Evolutionary conservation across 306 rosid species (phyloP).

Genomic region (Ammopiptanthus mongolicus): DNA sequence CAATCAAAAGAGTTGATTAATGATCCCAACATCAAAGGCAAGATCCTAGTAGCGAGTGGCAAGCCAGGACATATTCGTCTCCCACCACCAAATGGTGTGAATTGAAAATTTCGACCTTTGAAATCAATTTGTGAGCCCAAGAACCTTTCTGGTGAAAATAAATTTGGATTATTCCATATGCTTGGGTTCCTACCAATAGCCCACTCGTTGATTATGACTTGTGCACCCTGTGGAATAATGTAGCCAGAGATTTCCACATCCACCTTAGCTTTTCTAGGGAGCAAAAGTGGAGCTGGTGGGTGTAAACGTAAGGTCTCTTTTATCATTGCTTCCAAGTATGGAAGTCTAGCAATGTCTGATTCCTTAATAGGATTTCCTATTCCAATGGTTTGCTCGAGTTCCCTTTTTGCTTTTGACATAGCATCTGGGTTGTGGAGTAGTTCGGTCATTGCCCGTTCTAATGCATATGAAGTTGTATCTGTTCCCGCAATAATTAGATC

Average conservation of each 20-base stretch:
- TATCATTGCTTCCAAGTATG: conserved; percentile 21
- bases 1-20: conserved; percentile 14
- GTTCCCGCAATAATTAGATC: conserved; percentile 29
- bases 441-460: conserved; percentile 6
- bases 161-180: conserved; percentile 6
- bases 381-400: conserved; percentile 13
- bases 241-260: background rate
- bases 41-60: conserved; percentile 5
- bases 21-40: conserved; percentile 20
- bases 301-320: conserved; percentile 17
- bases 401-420: conserved; percentile 17
- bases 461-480: conserved; percentile 1
- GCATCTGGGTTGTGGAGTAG: background rate
- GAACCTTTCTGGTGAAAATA: conserved; percentile 14
- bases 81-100: conserved; percentile 27
- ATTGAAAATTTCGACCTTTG: conserved; percentile 2
- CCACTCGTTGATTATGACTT: conserved; percentile 13
- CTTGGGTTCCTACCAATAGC: conserved; percentile 15
- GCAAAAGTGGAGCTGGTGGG: conserved; percentile 24
- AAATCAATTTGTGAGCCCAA: conserved; percentile 14
- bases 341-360: conserved; percentile 9
- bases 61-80: conserved; percentile 18
- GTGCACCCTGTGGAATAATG: conserved; percentile 15
- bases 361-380: conserved; percentile 2
- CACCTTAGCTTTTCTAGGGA: conserved; percentile 5